Evolutionary conservation across 768 basidiomycete species (phyloP), one percentile per base, ranked within the genome.

Genomic region (Trichaptum fuscoviolaceum): DNA sequence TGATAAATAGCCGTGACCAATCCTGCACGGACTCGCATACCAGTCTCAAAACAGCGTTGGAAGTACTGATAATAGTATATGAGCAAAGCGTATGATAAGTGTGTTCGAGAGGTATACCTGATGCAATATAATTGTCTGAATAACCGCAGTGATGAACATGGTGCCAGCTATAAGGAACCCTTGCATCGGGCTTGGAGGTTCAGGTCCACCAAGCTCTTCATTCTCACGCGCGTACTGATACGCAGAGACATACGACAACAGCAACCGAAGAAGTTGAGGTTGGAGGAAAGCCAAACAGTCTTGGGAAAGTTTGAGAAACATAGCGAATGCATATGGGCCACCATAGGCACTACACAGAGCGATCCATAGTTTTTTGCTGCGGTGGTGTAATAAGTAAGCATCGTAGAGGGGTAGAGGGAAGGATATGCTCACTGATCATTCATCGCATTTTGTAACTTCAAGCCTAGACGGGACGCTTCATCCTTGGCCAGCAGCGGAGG

Each of bases 21-120:
- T 0, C 95, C 96, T 0, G 93, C 90, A 30, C 95, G 88, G 58
- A 97, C 85, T n/a, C 96, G 88, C 95, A 96, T 96, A 8, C 93
- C 93, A 10, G 91, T 92, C 72, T 91, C 87, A 73, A 85, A 92
- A 61, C 88, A 88, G 2, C 84, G 81, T 77, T 96, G 91, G 76
- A 96, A 96, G 75, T 96, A 96, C 88, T 92, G 68, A 20, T 57
- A 60, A 52, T 26, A 61, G 52, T 67, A 62, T 35, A 68, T 25
- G 7, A 30, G 24, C 4, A 24, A 34, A 36, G 30, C 35, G 67
- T 42, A 61, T n/a, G 34, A 57, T 9, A 62, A 60, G 57, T 68
- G 18, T 63, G 25, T 42, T 10, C 34, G 57, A 64, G 8, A 63
- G 17, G n/a, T 26, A 27, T 26, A 90, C 90, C 81, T 95, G 93